phyloP scores from a whole-genome alignment of 176 grass and related monocot species.

The Raddia distichophylla region DNA sequence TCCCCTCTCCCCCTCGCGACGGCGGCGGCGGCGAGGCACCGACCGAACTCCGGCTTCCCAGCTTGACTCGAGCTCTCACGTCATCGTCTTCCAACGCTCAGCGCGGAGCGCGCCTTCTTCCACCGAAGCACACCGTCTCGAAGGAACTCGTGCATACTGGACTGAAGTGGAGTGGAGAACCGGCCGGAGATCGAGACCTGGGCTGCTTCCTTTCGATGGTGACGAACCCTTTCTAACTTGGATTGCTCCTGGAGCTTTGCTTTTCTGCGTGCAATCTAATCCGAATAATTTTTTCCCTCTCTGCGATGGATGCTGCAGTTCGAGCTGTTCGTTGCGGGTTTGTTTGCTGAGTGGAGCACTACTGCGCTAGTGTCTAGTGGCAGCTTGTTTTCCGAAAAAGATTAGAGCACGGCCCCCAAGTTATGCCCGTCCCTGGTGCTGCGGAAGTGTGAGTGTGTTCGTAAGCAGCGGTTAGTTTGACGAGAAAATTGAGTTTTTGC shows the following conservation, averaged over 20 bases:
- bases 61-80: too few species aligned
- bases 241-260: neutral
- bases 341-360: slow-evolving; percentile 1
- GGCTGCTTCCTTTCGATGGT: neutral
- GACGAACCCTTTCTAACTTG: neutral
- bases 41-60: neutral
- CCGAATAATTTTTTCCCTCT: neutral
- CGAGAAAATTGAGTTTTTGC: too few species aligned
- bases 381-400: neutral
- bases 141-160: neutral
- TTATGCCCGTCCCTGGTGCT: too few species aligned
- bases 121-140: neutral
- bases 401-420: neutral
- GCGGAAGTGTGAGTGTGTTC: too few species aligned
- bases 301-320: neutral
- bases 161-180: neutral
- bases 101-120: neutral
- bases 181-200: neutral
- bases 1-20: too few species aligned
- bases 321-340: neutral
- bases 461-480: neutral
- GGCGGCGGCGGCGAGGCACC: slow-evolving; percentile 19
- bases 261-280: neutral
- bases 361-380: neutral
- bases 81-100: neutral